Percentiles rank a stretch among this genome's conserved stretches.
phyloP scores from a whole-genome alignment of 441 rosid species.

The Brassica balearica region DNA sequence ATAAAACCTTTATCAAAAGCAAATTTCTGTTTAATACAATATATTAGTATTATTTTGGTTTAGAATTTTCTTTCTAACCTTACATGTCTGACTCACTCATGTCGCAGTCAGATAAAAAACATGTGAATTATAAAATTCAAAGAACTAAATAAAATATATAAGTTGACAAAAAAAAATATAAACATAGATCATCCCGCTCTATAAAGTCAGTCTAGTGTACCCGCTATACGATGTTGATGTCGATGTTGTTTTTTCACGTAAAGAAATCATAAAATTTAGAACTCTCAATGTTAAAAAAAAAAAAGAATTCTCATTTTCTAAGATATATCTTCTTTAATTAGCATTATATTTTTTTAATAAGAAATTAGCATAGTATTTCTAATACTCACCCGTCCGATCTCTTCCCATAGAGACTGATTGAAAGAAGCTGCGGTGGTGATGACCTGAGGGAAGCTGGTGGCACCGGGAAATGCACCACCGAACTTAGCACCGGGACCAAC shows the following conservation, averaged over 20 bases:
- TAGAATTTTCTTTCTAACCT: slow-evolving; percentile 1
- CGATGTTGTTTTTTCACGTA: not conserved
- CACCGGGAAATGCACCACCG: slow-evolving; percentile 2
- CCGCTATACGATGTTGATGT: slow-evolving; percentile 2
- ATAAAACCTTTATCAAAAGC: not conserved
- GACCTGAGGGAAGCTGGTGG: slow-evolving; percentile 22
- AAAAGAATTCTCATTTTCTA: not conserved
- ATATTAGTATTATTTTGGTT: not conserved
- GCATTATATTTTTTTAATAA: not conserved
- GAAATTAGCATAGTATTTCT: not conserved
- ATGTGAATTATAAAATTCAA: slow-evolving; percentile 16
- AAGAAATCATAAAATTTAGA: not conserved
- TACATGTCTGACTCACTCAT: not conserved
- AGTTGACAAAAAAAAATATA: not conserved
- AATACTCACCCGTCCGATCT: slow-evolving; percentile 7
- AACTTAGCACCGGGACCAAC: slow-evolving; percentile 10
- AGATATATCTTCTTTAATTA: not conserved
- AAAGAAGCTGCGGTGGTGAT: slow-evolving; percentile 12
- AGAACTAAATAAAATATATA: not conserved
- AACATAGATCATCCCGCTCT: not conserved
- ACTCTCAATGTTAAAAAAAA: not conserved
- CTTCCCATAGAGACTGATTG: slow-evolving; percentile 9
- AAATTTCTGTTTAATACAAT: not conserved
- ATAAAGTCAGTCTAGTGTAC: slow-evolving; percentile 3
- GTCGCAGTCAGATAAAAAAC: not conserved